These are phyloP conservation scores for Saccharomycopsis fibuligera DNA, from an alignment of 805 yeast genomes.

Conservation along the genomic window DNA sequence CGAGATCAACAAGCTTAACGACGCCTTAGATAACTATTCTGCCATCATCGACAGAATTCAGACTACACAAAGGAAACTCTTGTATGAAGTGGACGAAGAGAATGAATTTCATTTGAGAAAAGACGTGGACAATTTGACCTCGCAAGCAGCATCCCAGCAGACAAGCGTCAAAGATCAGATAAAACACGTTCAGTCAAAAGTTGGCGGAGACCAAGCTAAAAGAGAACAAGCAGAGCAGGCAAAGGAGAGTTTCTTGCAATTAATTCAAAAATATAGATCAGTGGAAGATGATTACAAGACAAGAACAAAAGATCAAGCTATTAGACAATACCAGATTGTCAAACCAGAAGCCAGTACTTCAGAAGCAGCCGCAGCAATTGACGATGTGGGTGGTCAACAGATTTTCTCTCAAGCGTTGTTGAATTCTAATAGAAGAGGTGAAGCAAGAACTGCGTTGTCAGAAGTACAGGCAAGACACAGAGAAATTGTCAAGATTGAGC, in stretches of 20 bases:
- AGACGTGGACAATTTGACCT: slow-evolving; percentile 68
- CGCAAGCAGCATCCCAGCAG: slow-evolving; percentile 77
- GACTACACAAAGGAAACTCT: slow-evolving; percentile 59
- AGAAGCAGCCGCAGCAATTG: slow-evolving; percentile 80
- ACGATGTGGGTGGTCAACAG: slow-evolving; percentile 80
- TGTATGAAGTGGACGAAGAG: slow-evolving; percentile 68
- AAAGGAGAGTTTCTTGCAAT: slow-evolving; percentile 75
- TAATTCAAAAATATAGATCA: slow-evolving; percentile 80
- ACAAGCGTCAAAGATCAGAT: slow-evolving; percentile 67
- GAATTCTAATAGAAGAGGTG: slow-evolving; percentile 85
- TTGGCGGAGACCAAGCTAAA: slow-evolving; percentile 69
- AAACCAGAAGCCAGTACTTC: slow-evolving; percentile 79
- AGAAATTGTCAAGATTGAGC: slow-evolving; percentile 89
- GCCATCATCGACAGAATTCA: slow-evolving; percentile 64
- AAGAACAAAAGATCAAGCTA: slow-evolving; percentile 80
- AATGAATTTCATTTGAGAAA: slow-evolving; percentile 62
- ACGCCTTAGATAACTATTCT: slow-evolving; percentile 63
- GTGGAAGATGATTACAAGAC: slow-evolving; percentile 83
- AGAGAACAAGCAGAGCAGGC: slow-evolving; percentile 86
- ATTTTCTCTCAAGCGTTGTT: slow-evolving; percentile 89
- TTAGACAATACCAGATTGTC: slow-evolving; percentile 86
- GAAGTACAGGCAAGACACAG: slow-evolving; percentile 95
- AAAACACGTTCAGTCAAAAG: slow-evolving; percentile 66
- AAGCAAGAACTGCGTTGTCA: slow-evolving; percentile 89
- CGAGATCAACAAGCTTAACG: slow-evolving; percentile 61